Evolutionary conservation across 345 rosid species (phyloP).

Genomic region (Turnera subulata): DNA sequence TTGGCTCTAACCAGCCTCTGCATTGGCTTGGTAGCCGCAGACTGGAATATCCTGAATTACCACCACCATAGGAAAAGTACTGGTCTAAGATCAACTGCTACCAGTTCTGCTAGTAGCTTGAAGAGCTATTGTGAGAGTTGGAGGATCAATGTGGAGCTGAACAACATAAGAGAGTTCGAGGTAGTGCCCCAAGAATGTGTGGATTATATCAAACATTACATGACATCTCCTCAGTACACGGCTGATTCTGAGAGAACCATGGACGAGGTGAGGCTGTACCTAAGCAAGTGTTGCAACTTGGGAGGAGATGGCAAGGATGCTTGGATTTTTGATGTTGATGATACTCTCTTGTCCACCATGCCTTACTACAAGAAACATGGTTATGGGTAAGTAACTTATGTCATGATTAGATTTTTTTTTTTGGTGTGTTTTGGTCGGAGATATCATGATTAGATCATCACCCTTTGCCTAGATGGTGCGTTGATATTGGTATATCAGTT

Average conservation of each 20-base stretch:
- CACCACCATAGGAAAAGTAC: slow-evolving; percentile 23
- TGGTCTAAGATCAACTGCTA: slow-evolving; percentile 1
- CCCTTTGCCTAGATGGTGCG: no score
- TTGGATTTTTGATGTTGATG: slow-evolving; percentile 74
- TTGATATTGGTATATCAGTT: no score
- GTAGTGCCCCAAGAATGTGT: slow-evolving; percentile 73
- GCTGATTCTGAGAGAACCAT: slow-evolving; percentile 43
- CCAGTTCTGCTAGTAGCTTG: slow-evolving; percentile 20
- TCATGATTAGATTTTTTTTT: background rate
- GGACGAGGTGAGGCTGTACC: slow-evolving; percentile 48
- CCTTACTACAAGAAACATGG: slow-evolving; percentile 63
- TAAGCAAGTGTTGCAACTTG: slow-evolving; percentile 34
- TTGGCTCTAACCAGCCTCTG: slow-evolving; percentile 34
- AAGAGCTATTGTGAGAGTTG: slow-evolving; percentile 65
- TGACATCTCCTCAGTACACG: slow-evolving; percentile 63
- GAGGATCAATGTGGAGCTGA: slow-evolving; percentile 70
- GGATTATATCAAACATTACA: slow-evolving; percentile 43
- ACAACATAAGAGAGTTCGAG: slow-evolving; percentile 60
- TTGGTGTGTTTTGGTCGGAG: no score
- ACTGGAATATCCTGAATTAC: slow-evolving; percentile 69
- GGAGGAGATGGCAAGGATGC: slow-evolving; percentile 58
- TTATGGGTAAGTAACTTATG: slow-evolving; percentile 46
- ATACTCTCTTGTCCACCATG: slow-evolving; percentile 66
- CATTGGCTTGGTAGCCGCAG: slow-evolving; percentile 31
- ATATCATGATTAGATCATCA: no score